Evolutionary conservation across 1,139 yeast species (phyloP).

Genomic region (Yamadazyma friedrichii): DNA sequence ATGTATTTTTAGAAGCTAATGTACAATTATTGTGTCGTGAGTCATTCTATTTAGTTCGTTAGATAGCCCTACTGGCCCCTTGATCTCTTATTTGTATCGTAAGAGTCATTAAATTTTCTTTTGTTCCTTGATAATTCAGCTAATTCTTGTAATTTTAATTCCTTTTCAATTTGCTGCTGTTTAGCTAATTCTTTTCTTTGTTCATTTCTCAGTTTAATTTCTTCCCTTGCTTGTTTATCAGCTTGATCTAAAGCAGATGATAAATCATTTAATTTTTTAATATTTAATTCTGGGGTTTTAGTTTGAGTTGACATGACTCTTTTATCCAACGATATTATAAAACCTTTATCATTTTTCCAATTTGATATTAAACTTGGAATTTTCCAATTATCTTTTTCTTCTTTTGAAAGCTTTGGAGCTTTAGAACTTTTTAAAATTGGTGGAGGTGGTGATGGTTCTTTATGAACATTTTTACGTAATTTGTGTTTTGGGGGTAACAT

Average conservation of each 20-base stretch:
- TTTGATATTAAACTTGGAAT: conserved; percentile 92
- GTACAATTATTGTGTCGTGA: conserved; percentile 3
- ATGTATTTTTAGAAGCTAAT: background rate
- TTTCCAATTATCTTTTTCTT: conserved; percentile 79
- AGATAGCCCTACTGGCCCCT: background rate
- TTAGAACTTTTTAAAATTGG: conserved; percentile 34
- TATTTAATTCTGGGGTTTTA: conserved; percentile 40
- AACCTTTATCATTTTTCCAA: conserved; percentile 96
- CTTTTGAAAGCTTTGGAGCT: conserved; percentile 55
- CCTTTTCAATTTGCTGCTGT: conserved; percentile 58
- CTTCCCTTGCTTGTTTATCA: conserved; percentile 71
- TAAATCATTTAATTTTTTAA: conserved; percentile 58
- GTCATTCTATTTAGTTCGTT: background rate
- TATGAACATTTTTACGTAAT: conserved; percentile 68
- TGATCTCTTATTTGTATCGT: conserved; percentile 1
- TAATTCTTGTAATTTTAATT: conserved; percentile 53
- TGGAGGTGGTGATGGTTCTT: conserved; percentile 66
- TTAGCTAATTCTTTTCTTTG: conserved; percentile 54
- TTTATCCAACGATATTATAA: conserved; percentile 77
- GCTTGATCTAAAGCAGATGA: conserved; percentile 76
- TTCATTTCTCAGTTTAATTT: conserved; percentile 59
- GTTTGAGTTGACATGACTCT: conserved; percentile 55
- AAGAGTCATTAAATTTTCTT: background rate
- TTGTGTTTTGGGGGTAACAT: conserved; percentile 81
- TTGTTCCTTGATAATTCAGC: conserved; percentile 56